A percentile compares a stretch with the other conserved stretches of the same genome.
Conservation (phyloP, 73 alveolate species). For the Uronychia binucleata region DNA sequence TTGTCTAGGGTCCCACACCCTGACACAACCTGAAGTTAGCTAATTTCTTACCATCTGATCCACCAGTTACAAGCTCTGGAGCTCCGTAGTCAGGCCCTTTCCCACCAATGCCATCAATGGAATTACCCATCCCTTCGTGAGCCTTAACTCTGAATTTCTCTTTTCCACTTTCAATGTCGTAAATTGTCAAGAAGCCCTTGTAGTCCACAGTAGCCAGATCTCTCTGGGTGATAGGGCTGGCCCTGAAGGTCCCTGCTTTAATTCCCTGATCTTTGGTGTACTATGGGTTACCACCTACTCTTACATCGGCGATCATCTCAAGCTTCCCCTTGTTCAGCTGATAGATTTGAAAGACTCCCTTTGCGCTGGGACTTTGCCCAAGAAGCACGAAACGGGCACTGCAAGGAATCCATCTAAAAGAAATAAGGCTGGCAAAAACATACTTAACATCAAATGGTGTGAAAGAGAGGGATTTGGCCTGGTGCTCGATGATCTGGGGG, state of each 20-base stretch:
- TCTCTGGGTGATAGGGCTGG: constrained; percentile 85
- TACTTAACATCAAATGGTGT: constrained; percentile 92
- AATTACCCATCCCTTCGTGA: constrained; percentile 95
- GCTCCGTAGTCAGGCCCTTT: constrained; percentile 94
- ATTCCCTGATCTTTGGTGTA: constrained; percentile 85
- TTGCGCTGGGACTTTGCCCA: constrained; percentile 98
- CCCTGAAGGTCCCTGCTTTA: constrained; percentile 94
- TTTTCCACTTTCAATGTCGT: constrained; percentile 90
- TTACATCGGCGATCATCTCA: constrained; percentile 13
- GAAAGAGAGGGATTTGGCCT: constrained; percentile 77
- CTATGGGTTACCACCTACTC: constrained; percentile 45
- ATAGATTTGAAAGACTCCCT: constrained; percentile 95
- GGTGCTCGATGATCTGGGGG: constrained; percentile 94
- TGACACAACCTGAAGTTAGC: constrained; percentile 62
- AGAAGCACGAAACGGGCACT: constrained; percentile 93
- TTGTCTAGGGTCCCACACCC: constrained; percentile 99
- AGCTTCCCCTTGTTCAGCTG: constrained; percentile 73
- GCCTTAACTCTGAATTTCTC: constrained; percentile 91
- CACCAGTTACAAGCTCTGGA: constrained; percentile 99
- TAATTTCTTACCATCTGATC: constrained; percentile 90
- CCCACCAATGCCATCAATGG: constrained; percentile 98
- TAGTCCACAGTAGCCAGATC: constrained; percentile 97
- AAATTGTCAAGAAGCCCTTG: constrained; percentile 91
- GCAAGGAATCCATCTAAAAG: constrained; percentile 93
- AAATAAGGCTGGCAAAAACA: not conserved